Conservation (phyloP, 495 filamentous ascomycete species). For the Chaetomidium leptoderma region DNA sequence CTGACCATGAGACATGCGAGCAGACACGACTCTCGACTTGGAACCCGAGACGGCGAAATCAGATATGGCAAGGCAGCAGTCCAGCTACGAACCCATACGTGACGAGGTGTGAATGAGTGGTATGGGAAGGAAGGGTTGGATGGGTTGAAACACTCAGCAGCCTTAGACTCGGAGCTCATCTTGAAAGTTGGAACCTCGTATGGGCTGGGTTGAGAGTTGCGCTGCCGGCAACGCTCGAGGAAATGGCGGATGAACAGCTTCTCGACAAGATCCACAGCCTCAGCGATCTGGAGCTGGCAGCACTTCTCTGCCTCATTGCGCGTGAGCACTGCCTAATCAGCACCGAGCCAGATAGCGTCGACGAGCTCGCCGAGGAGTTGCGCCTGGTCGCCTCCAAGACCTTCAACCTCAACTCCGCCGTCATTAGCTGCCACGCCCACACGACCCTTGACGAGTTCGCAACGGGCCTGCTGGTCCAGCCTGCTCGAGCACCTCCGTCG, state of each 20-base stretch:
- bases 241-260: conserved; percentile 60
- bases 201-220: not conserved
- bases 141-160: not conserved
- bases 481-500: conserved; percentile 19
- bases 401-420: conserved; percentile 63
- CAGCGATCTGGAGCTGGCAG: conserved; percentile 84
- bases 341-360: conserved; percentile 56
- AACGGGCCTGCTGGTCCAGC: conserved; percentile 56
- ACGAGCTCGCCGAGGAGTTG: conserved; percentile 66
- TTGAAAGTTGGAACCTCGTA: not conserved
- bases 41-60: not conserved
- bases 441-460: conserved; percentile 79
- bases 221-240: not conserved
- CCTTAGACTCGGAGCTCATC: not conserved
- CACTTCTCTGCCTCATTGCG: conserved; percentile 71
- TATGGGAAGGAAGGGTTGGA: not conserved
- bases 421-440: conserved; percentile 65
- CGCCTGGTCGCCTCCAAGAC: conserved; percentile 62
- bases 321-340: conserved; percentile 85
- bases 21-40: not conserved
- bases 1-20: not conserved
- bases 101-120: conserved; percentile 2
- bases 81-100: not conserved
- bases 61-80: conserved; percentile 10
- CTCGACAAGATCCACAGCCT: conserved; percentile 64